Base-by-base conservation (phyloP, 257 asterid genomes). In the Salvia splendens region DNA sequence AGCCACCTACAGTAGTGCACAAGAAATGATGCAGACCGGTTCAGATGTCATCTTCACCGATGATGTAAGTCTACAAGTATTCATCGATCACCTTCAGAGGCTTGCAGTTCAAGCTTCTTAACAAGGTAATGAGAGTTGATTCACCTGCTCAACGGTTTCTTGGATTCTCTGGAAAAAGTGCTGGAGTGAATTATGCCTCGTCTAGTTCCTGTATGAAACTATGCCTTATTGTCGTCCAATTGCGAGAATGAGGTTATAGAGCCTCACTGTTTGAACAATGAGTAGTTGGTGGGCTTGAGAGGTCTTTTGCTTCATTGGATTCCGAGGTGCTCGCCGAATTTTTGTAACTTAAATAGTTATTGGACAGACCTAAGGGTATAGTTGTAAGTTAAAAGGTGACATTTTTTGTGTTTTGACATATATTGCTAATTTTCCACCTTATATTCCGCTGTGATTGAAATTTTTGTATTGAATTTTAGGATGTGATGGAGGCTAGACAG, bases 51-150 rank as follows among this genome's bases (percentile, higher is more conserved):
- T 93, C 71, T 88, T 90, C 80, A 93, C 99, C 0, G 99, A 93
- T 77, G 99, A 93, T 57, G 97, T 88, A 76, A 88, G 96, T 68
- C 91, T 93, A 60, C 92, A 88, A 77, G 96, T 91, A 28, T 93
- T 93, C 74, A 76, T 85, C 5, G 99, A 93, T 78, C 99, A 93
- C 80, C 97, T 93, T 69, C 97, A 90, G 79, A 82, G 95, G 81
- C 77, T 93, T 71, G 99, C 97, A 35, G 97, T 90, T 50, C 97
- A 93, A 78, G 92, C 92, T 60, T 85, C 97, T 69, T 93, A 78
- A 86, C 60, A 52, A 3, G 14, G 32, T 24, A 17, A 17, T 32
- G 15, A 30, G 14, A 16, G 28, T 33, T 3, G 6, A 15, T 11
- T 63, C 50, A 8, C 61, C 53, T 51, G n/a, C 71, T 61, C 11